These are phyloP conservation scores for Colletotrichum zoysiae DNA, from an alignment of 2,329 filamentous ascomycete genomes.

Conservation along the genomic window DNA sequence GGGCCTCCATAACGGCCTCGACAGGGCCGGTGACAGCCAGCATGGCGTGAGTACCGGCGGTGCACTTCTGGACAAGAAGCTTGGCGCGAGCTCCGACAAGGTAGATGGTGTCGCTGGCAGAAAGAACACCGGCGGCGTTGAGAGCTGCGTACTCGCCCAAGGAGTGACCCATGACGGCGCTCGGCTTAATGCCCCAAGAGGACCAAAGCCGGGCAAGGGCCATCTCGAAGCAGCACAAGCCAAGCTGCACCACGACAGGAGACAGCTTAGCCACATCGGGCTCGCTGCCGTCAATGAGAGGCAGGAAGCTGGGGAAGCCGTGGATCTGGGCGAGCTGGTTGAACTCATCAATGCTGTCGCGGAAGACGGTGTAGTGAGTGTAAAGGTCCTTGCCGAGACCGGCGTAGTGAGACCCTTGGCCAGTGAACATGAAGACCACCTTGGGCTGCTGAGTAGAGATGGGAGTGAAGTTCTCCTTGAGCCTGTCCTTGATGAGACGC, in stretches of 20 bases:
- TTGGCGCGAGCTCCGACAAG: conserved; percentile 77
- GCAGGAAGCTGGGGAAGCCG: conserved; percentile 68
- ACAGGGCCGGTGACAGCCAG: conserved; percentile 61
- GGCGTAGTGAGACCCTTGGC: conserved; percentile 68
- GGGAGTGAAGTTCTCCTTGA: conserved; percentile 57
- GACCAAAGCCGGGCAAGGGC: conserved; percentile 67
- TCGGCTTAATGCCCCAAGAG: conserved; percentile 68
- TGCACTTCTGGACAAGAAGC: conserved; percentile 74
- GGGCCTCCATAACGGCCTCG: conserved; percentile 65
- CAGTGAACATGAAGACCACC: conserved; percentile 67
- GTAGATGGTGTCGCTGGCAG: conserved; percentile 77
- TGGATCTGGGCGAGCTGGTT: conserved; percentile 63
- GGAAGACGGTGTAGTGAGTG: conserved; percentile 60
- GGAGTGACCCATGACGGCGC: conserved; percentile 71
- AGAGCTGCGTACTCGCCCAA: conserved; percentile 82
- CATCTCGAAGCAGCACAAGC: conserved; percentile 68
- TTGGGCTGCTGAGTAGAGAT: conserved; percentile 59
- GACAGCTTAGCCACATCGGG: conserved; percentile 59
- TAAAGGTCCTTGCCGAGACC: conserved; percentile 66
- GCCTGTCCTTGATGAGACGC: conserved; percentile 55
- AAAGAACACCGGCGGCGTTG: conserved; percentile 77
- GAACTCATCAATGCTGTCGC: conserved; percentile 68
- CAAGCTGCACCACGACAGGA: conserved; percentile 66
- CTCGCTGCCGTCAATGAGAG: conserved; percentile 58
- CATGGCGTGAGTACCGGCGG: conserved; percentile 73